Percentiles rank a stretch among this genome's conserved stretches.
phyloP scores from a whole-genome alignment of 2,329 filamentous ascomycete species.

The Fusarium sp. region DNA sequence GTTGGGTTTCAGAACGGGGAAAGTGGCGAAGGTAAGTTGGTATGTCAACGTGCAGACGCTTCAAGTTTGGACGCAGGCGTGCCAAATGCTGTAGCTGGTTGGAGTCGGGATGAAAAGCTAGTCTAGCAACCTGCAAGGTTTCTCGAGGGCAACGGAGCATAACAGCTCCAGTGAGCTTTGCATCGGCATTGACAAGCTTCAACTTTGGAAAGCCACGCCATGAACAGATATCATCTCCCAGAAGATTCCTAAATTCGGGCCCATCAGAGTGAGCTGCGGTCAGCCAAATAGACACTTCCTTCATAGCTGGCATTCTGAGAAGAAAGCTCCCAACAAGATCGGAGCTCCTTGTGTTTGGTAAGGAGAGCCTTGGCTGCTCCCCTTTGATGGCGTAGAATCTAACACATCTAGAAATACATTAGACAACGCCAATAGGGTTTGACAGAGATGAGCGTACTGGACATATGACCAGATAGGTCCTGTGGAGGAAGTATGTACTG shows the following conservation, averaged over 20 bases:
- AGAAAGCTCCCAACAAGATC: background rate
- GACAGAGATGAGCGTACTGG: background rate
- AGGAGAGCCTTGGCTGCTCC: too few species aligned
- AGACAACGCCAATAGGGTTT: too few species aligned
- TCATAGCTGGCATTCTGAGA: background rate
- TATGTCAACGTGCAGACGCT: background rate
- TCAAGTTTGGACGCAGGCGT: background rate
- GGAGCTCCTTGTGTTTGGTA: too few species aligned
- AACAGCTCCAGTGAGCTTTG: background rate
- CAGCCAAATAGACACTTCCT: background rate
- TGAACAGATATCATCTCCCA: background rate
- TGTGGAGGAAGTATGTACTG: background rate
- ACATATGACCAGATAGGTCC: background rate
- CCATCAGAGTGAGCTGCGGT: too few species aligned
- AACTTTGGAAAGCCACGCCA: background rate
- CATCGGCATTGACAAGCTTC: background rate
- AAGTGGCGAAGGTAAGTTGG: too few species aligned
- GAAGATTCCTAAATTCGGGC: background rate
- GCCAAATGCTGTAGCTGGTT: background rate
- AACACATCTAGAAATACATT: too few species aligned
- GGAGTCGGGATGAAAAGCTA: background rate
- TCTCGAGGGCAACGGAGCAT: background rate
- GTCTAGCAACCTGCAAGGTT: background rate
- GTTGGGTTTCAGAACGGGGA: too few species aligned
- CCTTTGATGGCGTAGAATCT: too few species aligned